phyloP scores from a whole-genome alignment of 805 yeast genomes.

The Debaryomyces tyrocola region DNA sequence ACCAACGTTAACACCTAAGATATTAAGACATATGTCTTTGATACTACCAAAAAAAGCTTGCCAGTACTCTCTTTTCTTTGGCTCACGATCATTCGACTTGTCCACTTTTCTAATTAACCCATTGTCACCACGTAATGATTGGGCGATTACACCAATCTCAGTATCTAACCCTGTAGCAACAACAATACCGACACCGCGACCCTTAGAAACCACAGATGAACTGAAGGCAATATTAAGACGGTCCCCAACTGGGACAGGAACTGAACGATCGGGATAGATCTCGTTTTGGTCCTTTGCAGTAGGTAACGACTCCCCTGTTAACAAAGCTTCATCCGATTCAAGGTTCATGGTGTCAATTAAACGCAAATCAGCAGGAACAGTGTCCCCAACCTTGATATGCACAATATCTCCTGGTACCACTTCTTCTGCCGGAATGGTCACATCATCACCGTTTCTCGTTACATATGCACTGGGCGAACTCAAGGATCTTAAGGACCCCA shows the following conservation, averaged over 20 bases:
- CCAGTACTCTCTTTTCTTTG: conserved; percentile 35
- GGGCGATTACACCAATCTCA: conserved; percentile 43
- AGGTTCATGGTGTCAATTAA: conserved; percentile 34
- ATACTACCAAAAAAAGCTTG: conserved; percentile 36
- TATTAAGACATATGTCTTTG: conserved; percentile 42
- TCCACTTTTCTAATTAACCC: conserved; percentile 29
- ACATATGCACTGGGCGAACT: conserved; percentile 49
- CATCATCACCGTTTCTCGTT: conserved; percentile 39
- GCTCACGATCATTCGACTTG: conserved; percentile 37
- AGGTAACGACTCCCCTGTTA: conserved; percentile 42
- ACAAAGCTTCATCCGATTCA: conserved; percentile 45
- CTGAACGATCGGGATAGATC: conserved; percentile 37
- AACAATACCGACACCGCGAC: conserved; percentile 42
- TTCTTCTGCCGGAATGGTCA: conserved; percentile 40
- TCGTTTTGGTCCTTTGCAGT: conserved; percentile 31
- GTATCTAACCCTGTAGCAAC: conserved; percentile 39
- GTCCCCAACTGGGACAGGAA: conserved; percentile 37
- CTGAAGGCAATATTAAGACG: conserved; percentile 34
- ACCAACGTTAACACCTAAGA: conserved; percentile 47
- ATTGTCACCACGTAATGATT: conserved; percentile 25
- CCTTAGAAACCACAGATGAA: conserved; percentile 41
- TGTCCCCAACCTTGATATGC: conserved; percentile 40
- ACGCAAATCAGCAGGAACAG: conserved; percentile 45
- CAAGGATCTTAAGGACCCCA: conserved; percentile 48
- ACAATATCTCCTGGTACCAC: conserved; percentile 47